Base-by-base conservation (phyloP, 2,329 filamentous ascomycete species). In the Dactylellina parvicollis region DNA sequence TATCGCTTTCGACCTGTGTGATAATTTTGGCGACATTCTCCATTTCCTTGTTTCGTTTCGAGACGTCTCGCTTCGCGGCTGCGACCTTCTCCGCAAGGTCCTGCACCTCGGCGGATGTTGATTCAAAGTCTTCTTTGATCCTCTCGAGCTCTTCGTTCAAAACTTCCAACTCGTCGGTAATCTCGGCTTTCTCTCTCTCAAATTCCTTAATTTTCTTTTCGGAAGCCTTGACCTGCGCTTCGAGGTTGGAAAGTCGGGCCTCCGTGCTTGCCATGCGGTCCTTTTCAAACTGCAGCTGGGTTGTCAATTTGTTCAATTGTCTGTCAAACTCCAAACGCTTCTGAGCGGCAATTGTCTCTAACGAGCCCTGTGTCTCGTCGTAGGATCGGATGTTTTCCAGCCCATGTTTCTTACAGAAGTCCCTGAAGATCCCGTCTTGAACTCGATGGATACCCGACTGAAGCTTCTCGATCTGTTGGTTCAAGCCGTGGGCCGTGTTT, bases 381-480 rank as follows among this genome's bases (percentile, higher is more conserved):
- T 98, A 99, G 67, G 92, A 91, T 69, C 94, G 91, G 75, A 99
- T 96, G 78, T 96, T 90, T 67, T 87, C 85, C 80, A 96, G 98
- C 0, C 93, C 92, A 18, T 97, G 87, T 62, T 91, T 88, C 77
- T 88, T 86, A 82, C 95, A 99, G 82, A 99, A 99, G 40, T 85
- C 85, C 20, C 85, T 85, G 80, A 97, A 99, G 28, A 99, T 86
- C 77, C 92, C 86, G 79, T 99, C 95, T 79, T 97, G 92, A 16
- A 96, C 91, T 61, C 87, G 85, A 44, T 90, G 87, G 73, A 98
- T 91, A 1, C 90, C 87, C 24, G 85, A 82, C 77, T 87, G 83
- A 54, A 86, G 85, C 54, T 84, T 82, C 44, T 85, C 80, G 9
- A 91, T 85, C 24, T 84, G 84, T 47, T 82, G 80, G 42, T 86